Evolutionary conservation across 495 filamentous ascomycete species (phyloP), one percentile per base, ranked within the genome.

Genomic region (Penicillium herquei): DNA sequence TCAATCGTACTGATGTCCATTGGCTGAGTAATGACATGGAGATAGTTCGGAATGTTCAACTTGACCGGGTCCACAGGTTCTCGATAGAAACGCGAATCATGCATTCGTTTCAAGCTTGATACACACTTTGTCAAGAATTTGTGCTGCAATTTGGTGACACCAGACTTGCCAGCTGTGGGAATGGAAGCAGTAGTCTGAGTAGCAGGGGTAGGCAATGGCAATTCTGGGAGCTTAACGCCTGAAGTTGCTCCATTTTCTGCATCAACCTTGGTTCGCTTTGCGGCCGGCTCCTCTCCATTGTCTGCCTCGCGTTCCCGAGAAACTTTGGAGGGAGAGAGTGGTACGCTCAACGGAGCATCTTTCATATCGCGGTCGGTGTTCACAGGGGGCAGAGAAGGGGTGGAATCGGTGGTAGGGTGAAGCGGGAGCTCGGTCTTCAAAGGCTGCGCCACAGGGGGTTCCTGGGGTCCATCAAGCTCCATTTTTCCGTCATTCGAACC

Each of bases 1-100:
- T 98, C 94, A 66, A 98, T 89, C 2, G 84, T 87, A 44, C 77
- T 78, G 11, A 98, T 79, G 66, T 97, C 94, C 78, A 93, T 90
- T 0, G 92, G 91, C 0, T 84, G 78, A 17, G 81, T 80, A 56
- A 98, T 81, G 58, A 89, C 82, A 3, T 79, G 76, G 3, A 73
- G 76, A 67, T 98, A 98, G 31, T 74, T 79, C 0, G 87, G 87
- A 37, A 90, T 86, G 49, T 85, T 86, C 52, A 90, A 62, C 33
- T 79, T 81, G 13, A 84, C 69, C 5, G 75, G 72, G 58, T 92
- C 84, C 6, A 98, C 94, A 1, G 95, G 87, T 39, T 84, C 81
- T 43, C 78, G 74, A 69, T 96, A 98, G 34, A 83, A 79, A 5
- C 71, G 70, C 11, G 92, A 85, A 54, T 85, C 84, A 63, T 91